Base-by-base conservation (phyloP, 2,329 filamentous ascomycete genomes). In the Acephala macrosclerotiorum region DNA sequence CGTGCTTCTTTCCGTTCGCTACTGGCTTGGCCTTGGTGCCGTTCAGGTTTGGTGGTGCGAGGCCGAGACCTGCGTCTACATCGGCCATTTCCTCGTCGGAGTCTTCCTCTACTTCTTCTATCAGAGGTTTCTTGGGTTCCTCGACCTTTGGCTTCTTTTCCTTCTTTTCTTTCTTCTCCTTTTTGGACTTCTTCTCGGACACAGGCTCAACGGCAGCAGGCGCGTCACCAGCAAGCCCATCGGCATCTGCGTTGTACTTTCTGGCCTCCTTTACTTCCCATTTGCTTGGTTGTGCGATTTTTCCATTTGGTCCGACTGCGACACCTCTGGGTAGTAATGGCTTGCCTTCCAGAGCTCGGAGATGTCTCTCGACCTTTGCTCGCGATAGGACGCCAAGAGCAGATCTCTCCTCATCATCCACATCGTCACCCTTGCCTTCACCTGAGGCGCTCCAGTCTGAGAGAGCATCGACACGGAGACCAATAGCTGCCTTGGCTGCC, bases 161-260 rank as follows among this genome's bases (percentile, higher is more conserved):
- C 73, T 72, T 72, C 79, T 81, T 85, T 73, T 80, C 81, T 80
- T 82, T 84, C 77, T 85, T 84, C 45, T 82, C 79, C 77, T 76
- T 75, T 72, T 79, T 78, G 45, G 79, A 76, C 65, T 80, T 80
- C 80, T 81, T 85, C 73, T 80, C 79, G 73, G 74, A 76, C 57
- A 77, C 75, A 29, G 79, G 73, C 58, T 80, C 80, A 71, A 77
- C 76, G 33, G 81, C 84, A 45, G 89, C 85, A 16, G 87, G 84
- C 72, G 91, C 90, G 73, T 92, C 87, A 57, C 87, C 88, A 66
- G 84, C 84, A 59, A 97, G 82, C 69, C 94, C 95, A 79, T 99
- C 96, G 61, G 93, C 96, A 77, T 98, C 94, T 58, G 88, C 86
- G 79, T 98, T 98, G 85, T 99, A 99, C 80, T 95, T 96, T 77